Base-by-base conservation (phyloP, 106 monocot genomes). In the Cymbidium sinense region DNA sequence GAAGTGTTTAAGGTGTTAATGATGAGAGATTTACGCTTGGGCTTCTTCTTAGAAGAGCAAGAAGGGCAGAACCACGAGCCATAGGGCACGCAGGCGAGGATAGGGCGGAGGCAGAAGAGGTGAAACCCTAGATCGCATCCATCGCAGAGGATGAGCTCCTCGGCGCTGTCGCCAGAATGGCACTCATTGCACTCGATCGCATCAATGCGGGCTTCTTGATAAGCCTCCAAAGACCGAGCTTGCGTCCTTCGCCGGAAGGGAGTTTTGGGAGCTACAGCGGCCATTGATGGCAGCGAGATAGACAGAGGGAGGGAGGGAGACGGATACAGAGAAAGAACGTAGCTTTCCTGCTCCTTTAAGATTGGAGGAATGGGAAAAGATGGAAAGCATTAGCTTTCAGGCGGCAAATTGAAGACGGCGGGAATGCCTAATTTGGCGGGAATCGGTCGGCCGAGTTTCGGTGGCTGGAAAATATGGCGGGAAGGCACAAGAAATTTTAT, bases 71-170 rank as follows among this genome's bases (percentile, higher is more conserved):
- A 92, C 96, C 94, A 98, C 51, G 54, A 65, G 18, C 90, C 89
- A 10, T 83, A 33, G 73, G 94, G 96, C 31, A 98, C 96, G 77
- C 29, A 75, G 50, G 90, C 79, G 80, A 94, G 88, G 76, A 94
- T 98, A 20, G 94, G 96, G 30, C 94, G 91, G 82, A 94, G 96
- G 78, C 94, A 98, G 94, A 90, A 98, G 85, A 89, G 87, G 83
- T 98, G 96, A 80, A 81, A 84, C 19, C 91, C 96, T 2, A 73
- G 71, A 76, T 94, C 83, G 85, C 96, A 98, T 41, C 77, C 82
- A 85, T 94, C 94, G 83, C 94, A 98, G 81, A 98, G 96, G 79
- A 98, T 85, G 65, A 98, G 85, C 83, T 90, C 84, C 30, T 82
- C 91, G 23, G 78, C 80, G 69, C 52, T 28, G 37, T 91, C 86